phyloP scores from a whole-genome alignment of 1,139 yeast genomes.

The Suhomyces atakaporum region DNA sequence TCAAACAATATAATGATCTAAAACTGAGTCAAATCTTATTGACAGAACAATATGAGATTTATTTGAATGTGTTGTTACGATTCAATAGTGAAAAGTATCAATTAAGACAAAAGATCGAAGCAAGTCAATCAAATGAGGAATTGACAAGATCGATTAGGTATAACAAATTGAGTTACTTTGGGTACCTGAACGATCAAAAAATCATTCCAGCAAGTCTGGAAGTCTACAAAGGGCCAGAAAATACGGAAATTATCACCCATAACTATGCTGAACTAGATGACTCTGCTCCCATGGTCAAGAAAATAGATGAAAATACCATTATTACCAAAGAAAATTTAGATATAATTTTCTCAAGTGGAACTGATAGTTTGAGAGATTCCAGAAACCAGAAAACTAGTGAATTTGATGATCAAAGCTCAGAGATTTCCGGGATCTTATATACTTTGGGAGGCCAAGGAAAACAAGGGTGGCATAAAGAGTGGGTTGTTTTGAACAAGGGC shows the following conservation, averaged over 20 bases:
- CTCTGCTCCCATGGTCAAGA: background rate
- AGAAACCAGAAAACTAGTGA: conserved; percentile 5
- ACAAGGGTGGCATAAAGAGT: conserved; percentile 87
- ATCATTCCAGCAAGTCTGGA: too few relatives aligned
- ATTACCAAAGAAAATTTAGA: conserved; percentile 35
- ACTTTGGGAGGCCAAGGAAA: conserved; percentile 74
- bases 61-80: conserved; percentile 36
- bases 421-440: conserved; percentile 60
- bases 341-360: conserved; percentile 25
- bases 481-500: conserved; percentile 77
- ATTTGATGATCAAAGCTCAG: conserved; percentile 28
- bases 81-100: conserved; percentile 48
- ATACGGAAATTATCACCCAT: background rate
- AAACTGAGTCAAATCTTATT: conserved; percentile 27
- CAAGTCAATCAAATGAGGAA: conserved; percentile 44
- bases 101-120: conserved; percentile 46
- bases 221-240: conserved; percentile 4
- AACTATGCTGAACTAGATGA: background rate
- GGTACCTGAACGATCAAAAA: background rate
- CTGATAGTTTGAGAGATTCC: conserved; percentile 4
- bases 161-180: conserved; percentile 27
- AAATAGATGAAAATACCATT: conserved; percentile 5
- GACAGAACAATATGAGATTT: conserved; percentile 33
- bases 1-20: conserved; percentile 22
- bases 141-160: conserved; percentile 35